A percentile compares a stretch with the other conserved stretches of the same genome.
These are phyloP conservation scores for Guyanaporus albipodus DNA, from an alignment of 768 basidiomycete genomes.

Conservation along the genomic window DNA sequence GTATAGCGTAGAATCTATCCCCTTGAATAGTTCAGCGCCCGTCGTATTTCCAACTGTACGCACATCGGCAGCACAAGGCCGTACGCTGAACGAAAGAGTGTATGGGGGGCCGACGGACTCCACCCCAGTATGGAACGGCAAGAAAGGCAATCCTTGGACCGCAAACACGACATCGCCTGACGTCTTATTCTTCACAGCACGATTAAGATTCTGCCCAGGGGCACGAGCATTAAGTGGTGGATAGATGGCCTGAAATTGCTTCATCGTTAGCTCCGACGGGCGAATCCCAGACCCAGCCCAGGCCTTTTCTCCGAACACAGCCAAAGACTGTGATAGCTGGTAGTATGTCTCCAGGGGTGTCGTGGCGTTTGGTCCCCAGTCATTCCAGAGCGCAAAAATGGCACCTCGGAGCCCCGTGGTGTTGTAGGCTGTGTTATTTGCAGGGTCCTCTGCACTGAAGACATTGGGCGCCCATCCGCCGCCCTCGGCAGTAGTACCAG, in stretches of 20 bases:
- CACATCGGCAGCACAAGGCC: conserved; percentile 22
- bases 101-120: conserved; percentile 43
- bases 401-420: conserved; percentile 31
- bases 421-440: conserved; percentile 32
- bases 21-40: conserved; percentile 31
- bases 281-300: conserved; percentile 42
- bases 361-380: conserved; percentile 45
- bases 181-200: conserved; percentile 28
- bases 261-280: conserved; percentile 30
- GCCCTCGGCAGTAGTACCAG: conserved; percentile 25
- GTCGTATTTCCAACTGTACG: conserved; percentile 10
- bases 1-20: conserved; percentile 35
- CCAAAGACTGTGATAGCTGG: conserved; percentile 38
- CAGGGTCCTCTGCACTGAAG: conserved; percentile 26
- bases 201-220: conserved; percentile 43
- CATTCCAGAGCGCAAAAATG: conserved; percentile 40
- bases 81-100: conserved; percentile 38
- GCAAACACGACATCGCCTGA: conserved; percentile 30
- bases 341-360: conserved; percentile 43
- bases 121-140: conserved; percentile 28
- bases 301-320: conserved; percentile 40
- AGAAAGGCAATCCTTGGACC: conserved; percentile 15
- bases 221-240: conserved; percentile 36
- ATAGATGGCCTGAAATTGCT: conserved; percentile 36
- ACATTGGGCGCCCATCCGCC: conserved; percentile 37